Conservation (phyloP, 2,329 filamentous ascomycete species). For the Nothomitra cinnamomea region DNA sequence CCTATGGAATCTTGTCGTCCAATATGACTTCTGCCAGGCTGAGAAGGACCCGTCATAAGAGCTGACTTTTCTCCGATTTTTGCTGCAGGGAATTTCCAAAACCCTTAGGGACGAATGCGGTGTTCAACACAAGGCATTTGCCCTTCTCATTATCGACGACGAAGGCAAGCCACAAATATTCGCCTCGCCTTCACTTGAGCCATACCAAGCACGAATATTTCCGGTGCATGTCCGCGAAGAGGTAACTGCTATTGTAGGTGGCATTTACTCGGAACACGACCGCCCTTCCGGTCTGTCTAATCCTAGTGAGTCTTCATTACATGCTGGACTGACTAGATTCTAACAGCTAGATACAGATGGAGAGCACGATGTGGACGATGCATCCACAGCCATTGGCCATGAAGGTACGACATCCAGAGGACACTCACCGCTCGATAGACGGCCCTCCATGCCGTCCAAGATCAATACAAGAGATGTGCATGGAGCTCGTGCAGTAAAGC, state of each 20-base stretch:
- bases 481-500: background rate
- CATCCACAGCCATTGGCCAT: background rate
- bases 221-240: background rate
- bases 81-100: constrained; percentile 2
- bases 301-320: background rate
- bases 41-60: background rate
- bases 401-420: background rate
- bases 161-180: background rate
- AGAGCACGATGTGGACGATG: constrained; percentile 2
- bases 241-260: background rate
- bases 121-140: constrained; percentile 4
- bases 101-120: constrained; percentile 4
- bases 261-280: background rate
- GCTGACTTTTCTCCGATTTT: background rate
- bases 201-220: background rate
- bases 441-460: background rate
- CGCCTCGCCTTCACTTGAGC: constrained; percentile 2
- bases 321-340: background rate
- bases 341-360: background rate
- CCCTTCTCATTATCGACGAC: constrained; percentile 1
- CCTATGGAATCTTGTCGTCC: background rate
- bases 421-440: background rate
- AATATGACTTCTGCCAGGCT: background rate
- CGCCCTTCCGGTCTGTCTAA: background rate
- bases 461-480: background rate